phyloP scores from a whole-genome alignment of 805 yeast genomes.

The Wickerhamiella qilinensis region DNA sequence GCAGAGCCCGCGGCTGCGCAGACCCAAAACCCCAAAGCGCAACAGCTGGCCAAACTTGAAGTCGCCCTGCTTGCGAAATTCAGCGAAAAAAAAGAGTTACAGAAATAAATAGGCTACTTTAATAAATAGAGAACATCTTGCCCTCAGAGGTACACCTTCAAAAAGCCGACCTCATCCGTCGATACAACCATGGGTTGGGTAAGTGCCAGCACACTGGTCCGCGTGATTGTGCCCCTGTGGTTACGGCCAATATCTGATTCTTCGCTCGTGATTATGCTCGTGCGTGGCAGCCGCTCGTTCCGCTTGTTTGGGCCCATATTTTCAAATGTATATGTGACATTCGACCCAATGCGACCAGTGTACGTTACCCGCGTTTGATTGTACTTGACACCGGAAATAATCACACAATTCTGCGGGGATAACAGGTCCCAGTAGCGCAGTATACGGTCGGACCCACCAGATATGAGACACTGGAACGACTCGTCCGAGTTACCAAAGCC shows the following conservation, averaged over 20 bases:
- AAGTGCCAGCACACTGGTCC: slow-evolving; percentile 27
- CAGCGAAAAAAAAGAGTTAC: background rate
- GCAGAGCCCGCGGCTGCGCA: too few relatives aligned
- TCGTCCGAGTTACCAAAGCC: background rate
- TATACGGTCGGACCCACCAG: slow-evolving; percentile 20
- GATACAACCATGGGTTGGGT: slow-evolving; percentile 49
- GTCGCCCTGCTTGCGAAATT: background rate
- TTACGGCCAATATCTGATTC: slow-evolving; percentile 29
- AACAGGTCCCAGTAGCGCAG: slow-evolving; percentile 24
- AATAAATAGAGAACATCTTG: too few relatives aligned
- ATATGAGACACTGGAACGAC: slow-evolving; percentile 7
- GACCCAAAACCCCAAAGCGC: background rate
- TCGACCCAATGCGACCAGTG: slow-evolving; percentile 18
- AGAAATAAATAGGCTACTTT: slow-evolving; percentile 9
- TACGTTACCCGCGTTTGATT: slow-evolving; percentile 18
- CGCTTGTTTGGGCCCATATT: slow-evolving; percentile 12
- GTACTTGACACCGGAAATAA: slow-evolving; percentile 21
- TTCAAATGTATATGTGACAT: slow-evolving; percentile 29
- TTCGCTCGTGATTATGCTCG: slow-evolving; percentile 26
- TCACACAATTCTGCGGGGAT: slow-evolving; percentile 19
- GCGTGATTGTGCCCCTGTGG: slow-evolving; percentile 38
- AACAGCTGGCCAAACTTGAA: background rate
- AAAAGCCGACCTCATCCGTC: slow-evolving; percentile 50
- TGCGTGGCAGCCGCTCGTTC: slow-evolving; percentile 14
- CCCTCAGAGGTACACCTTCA: slow-evolving; percentile 33